A percentile compares a stretch with the other conserved stretches of the same genome.
Evolutionary conservation across 2,329 filamentous ascomycete species (phyloP).

Genomic region (Xenosphaeropsis pyriputrescens): DNA sequence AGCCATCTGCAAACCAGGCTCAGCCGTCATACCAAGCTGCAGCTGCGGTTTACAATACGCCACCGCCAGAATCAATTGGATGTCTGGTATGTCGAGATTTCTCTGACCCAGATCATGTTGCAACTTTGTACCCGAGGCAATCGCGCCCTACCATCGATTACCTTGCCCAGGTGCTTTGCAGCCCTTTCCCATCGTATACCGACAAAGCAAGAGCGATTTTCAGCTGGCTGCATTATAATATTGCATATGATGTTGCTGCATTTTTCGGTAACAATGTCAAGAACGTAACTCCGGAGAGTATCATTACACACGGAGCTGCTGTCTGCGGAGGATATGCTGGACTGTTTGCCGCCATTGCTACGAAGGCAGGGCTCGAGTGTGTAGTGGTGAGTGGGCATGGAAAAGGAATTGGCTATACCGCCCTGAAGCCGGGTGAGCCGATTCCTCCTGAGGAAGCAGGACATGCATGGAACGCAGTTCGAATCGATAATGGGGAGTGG

Average conservation of each 20-base stretch:
- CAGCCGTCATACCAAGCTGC: constrained; percentile 18
- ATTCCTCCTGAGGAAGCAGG: constrained; percentile 48
- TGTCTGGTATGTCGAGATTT: constrained; percentile 85
- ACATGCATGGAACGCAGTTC: constrained; percentile 90
- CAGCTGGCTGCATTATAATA: constrained; percentile 90
- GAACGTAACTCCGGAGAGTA: constrained; percentile 54
- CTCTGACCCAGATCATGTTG: constrained; percentile 64
- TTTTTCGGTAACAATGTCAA: constrained; percentile 64
- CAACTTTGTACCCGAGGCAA: constrained; percentile 58
- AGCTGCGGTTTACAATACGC: constrained; percentile 8
- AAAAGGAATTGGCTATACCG: constrained; percentile 66
- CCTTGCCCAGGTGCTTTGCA: constrained; percentile 65
- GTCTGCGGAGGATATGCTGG: constrained; percentile 89
- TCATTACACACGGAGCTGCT: constrained; percentile 62
- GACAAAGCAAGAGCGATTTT: constrained; percentile 92
- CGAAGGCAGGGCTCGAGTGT: constrained; percentile 65
- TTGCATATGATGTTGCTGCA: constrained; percentile 65
- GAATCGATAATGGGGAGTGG: constrained; percentile 77
- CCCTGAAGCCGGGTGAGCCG: constrained; percentile 46
- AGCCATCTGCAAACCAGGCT: constrained; percentile 28
- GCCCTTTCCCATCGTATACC: constrained; percentile 64
- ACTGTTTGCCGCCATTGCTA: constrained; percentile 65
- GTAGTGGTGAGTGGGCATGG: constrained; percentile 65
- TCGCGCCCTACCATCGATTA: constrained; percentile 51
- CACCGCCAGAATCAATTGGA: too few species aligned